A percentile compares a stretch with the other conserved stretches of the same genome.
Evolutionary conservation across 768 basidiomycete species (phyloP).

Genomic region (Serendipita sp.): DNA sequence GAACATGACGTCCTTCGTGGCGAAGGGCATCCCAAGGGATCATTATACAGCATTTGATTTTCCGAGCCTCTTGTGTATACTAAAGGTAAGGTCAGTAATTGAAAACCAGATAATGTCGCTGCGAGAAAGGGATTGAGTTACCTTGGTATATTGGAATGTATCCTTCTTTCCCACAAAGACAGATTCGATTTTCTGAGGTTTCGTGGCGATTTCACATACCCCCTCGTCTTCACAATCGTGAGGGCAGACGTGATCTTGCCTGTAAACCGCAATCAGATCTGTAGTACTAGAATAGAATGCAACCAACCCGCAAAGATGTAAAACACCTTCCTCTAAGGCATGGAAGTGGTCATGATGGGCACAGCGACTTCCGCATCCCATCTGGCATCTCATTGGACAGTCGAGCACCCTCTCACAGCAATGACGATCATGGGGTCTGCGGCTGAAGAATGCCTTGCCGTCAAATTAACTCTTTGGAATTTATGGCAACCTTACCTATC

Average conservation of each 20-base stretch:
- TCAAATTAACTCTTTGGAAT: background rate
- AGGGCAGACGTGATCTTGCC: slow-evolving; percentile 37
- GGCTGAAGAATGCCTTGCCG: slow-evolving; percentile 19
- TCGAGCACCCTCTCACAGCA: slow-evolving; percentile 30
- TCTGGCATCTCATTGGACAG: slow-evolving; percentile 37
- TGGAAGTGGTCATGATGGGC: slow-evolving; percentile 35
- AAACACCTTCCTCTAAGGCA: slow-evolving; percentile 22
- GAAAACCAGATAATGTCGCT: background rate
- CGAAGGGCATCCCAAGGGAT: slow-evolving; percentile 28
- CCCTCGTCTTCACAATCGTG: slow-evolving; percentile 29
- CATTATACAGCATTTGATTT: slow-evolving; percentile 28
- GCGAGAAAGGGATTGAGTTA: background rate
- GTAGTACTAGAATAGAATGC: background rate
- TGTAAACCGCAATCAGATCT: slow-evolving; percentile 12
- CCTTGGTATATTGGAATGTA: slow-evolving; percentile 34
- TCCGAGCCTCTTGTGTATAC: slow-evolving; percentile 4
- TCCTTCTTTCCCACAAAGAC: slow-evolving; percentile 44
- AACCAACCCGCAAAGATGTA: slow-evolving; percentile 42
- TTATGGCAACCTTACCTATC: background rate
- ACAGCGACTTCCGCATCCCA: slow-evolving; percentile 41
- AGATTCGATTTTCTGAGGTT: slow-evolving; percentile 42
- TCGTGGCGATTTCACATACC: slow-evolving; percentile 42
- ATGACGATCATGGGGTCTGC: slow-evolving; percentile 30
- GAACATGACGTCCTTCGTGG: slow-evolving; percentile 35
- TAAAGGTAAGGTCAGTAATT: background rate